phyloP scores from a whole-genome alignment of 1,284 basidiomycete genomes.

The Austroboletus rostrupii region DNA sequence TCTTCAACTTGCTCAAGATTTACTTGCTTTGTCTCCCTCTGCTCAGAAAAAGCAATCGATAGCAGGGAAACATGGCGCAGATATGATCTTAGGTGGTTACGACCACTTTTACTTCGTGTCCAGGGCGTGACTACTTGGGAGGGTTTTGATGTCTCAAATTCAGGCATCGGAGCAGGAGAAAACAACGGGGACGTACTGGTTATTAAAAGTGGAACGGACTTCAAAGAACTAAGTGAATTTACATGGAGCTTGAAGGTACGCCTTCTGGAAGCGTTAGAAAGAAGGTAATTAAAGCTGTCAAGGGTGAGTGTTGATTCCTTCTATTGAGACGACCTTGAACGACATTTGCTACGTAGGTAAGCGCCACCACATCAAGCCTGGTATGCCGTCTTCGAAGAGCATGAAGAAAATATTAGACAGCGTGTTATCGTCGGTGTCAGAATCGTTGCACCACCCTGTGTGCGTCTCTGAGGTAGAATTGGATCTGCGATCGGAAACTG shows the following conservation, averaged over 20 bases:
- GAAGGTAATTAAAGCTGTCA: constrained; percentile 63
- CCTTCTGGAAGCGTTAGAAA: constrained; percentile 62
- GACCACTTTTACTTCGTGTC: constrained; percentile 87
- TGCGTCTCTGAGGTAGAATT: constrained; percentile 68
- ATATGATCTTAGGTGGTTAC: constrained; percentile 88
- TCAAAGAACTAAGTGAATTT: constrained; percentile 81
- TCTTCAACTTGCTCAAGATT: constrained; percentile 55
- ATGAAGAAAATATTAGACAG: constrained; percentile 62
- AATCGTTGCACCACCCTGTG: constrained; percentile 68
- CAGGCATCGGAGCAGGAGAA: constrained; percentile 66
- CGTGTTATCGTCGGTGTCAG: constrained; percentile 69
- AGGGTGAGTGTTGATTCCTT: constrained; percentile 38
- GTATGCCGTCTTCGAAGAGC: constrained; percentile 53
- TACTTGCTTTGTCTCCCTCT: constrained; percentile 57
- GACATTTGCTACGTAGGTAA: constrained; percentile 41
- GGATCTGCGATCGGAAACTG: constrained; percentile 72
- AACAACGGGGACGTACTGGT: constrained; percentile 73
- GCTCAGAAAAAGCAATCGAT: constrained; percentile 45
- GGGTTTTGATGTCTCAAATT: constrained; percentile 54
- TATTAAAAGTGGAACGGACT: constrained; percentile 89
- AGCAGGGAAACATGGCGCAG: constrained; percentile 67
- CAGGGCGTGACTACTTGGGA: constrained; percentile 73
- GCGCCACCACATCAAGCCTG: constrained; percentile 60
- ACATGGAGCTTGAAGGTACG: constrained; percentile 53
- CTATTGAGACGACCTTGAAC: neutral